Evolutionary conservation across 2,329 filamentous ascomycete species (phyloP).

Genomic region (Cryphonectria radicalis): DNA sequence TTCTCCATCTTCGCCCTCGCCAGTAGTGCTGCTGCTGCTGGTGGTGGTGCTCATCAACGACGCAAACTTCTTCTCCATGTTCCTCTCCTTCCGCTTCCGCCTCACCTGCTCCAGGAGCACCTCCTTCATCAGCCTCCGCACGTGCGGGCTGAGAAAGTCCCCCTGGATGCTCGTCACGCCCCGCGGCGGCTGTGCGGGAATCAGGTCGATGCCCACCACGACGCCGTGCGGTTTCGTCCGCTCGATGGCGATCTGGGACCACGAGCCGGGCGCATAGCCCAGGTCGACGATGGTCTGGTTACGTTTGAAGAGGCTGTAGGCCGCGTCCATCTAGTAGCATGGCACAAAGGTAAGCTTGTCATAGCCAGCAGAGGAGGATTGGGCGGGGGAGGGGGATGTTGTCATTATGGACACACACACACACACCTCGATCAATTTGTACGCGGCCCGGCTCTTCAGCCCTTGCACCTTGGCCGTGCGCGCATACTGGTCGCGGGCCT

Average conservation of each 20-base stretch:
- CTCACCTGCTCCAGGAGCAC: conserved; percentile 69
- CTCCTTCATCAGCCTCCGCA: conserved; percentile 77
- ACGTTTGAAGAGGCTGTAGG: conserved; percentile 75
- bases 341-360: background rate
- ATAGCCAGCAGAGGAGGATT: background rate
- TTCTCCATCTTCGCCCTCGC: background rate
- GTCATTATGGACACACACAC: background rate
- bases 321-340: conserved; percentile 73
- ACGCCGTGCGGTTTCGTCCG: conserved; percentile 76
- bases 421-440: conserved; percentile 83
- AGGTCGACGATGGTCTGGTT: conserved; percentile 91
- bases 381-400: too few relatives aligned
- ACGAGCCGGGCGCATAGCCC: conserved; percentile 77
- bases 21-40: conserved; percentile 11
- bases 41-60: conserved; percentile 26
- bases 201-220: conserved; percentile 90
- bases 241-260: conserved; percentile 80
- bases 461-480: conserved; percentile 77
- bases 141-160: conserved; percentile 77
- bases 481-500: conserved; percentile 72
- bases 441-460: conserved; percentile 88
- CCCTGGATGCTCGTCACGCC: conserved; percentile 96
- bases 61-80: conserved; percentile 13
- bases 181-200: conserved; percentile 86
- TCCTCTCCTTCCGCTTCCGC: conserved; percentile 44